Evolutionary conservation across 768 basidiomycete genomes (phyloP), one percentile per base, ranked within the genome.

Genomic region (Leccinum broughii): DNA sequence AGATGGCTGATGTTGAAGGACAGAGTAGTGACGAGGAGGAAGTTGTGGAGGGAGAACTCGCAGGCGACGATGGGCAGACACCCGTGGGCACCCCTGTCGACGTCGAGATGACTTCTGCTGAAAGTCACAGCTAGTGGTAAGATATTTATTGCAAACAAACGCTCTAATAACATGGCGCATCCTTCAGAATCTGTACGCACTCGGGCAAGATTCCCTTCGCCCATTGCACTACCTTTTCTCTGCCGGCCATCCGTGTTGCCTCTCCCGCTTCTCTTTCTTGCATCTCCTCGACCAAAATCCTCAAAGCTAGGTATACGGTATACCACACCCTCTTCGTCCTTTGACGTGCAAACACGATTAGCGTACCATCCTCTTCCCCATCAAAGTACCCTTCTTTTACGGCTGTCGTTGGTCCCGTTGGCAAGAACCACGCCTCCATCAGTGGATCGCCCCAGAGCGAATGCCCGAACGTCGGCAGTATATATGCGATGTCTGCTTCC

Each of bases 261-360:
- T 66, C 66, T 34, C 52, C 65, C 28, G 51, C 59, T 46, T 62
- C 49, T n/a, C 24, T 57, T 41, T 30, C 59, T 35, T 62, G 57
- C 37, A 58, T 71, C 62, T 81, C 82, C 26, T 75, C 75, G 52
- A 87, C 71, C 55, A 87, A 75, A 2, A 87, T 71, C 11, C 86
- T 66, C 53, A 81, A 60, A 13, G 86, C 84, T 60, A 88, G 67
- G 69, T 87, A 90, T 6, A 90, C 66, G 34, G 84, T 85, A 69
- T 91, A 92, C 90, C 90, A 92, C 52, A 86, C 64, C 60, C 89
- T 75, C 72, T 92, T 92, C 53, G 89, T 92, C 69, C 78, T 82
- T 72, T 92, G 90, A 53, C 89, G 79, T 13, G 80, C 75, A 60
- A 91, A 86, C 24, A 83, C 68, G 3, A 88, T 76, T 49, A 85